Evolutionary conservation across 306 rosid genomes (phyloP), one percentile per base, ranked within the genome.

Genomic region (Vicia faba): DNA sequence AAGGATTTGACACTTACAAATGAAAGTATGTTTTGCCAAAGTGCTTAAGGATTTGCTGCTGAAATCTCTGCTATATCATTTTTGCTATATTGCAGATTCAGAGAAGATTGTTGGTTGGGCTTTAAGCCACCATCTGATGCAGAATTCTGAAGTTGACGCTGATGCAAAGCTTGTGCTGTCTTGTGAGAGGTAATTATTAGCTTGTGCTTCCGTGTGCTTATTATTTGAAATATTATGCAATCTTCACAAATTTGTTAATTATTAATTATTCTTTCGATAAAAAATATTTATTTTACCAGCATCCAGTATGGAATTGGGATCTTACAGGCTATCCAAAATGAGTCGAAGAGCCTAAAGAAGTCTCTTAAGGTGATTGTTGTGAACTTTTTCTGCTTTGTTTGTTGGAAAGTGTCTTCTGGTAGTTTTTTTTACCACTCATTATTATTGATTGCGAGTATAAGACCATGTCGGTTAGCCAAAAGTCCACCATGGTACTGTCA

Each of bases 51-150:
- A 49, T 45, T 64, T 64, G 8, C 55, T 8, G 25, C 50, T 63
- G 50, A 59, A 31, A 54, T 75, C 29, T 26, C 59, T 43, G 56
- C 49, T 51, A 56, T 69, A 58, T 53, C 59, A 16, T 50, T 62
- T 78, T 67, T 56, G n/a, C 33, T 66, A 7, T 85, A 46, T 79
- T 82, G 74, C 95, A 95, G 99, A 87, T 85, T 87, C 91, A 59
- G 99, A 95, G 81, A 95, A 95, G 84, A 89, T 95, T 68, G 87
- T 95, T 72, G 97, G 99, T 74, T 95, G 99, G 99, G 95, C 99
- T 45, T 66, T 95, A 59, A 95, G 96, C 85, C 96, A 85, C 70
- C 99, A 95, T 77, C 80, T 87, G 57, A 95, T 91, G 97, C 89
- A 84, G 79, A 91, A 84, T 78, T 50, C 86, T 57, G 97, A 84